These are phyloP conservation scores for Penicillium flavigenum DNA, from an alignment of 495 filamentous ascomycete genomes.

Conservation along the genomic window DNA sequence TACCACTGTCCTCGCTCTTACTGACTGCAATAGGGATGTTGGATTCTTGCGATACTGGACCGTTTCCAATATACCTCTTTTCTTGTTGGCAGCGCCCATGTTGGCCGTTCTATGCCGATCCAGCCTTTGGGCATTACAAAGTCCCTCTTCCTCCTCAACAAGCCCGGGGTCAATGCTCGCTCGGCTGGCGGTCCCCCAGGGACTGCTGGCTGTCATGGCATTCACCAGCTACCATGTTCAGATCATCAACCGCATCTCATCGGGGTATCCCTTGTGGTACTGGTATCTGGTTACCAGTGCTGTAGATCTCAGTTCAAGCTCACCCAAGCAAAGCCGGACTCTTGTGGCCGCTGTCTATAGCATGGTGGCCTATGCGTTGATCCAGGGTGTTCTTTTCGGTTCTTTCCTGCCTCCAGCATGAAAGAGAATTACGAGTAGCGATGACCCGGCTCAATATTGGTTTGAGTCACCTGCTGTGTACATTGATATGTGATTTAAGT, in stretches of 20 bases:
- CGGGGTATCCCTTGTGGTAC: constrained; percentile 88
- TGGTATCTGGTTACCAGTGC: constrained; percentile 63
- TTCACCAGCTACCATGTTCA: constrained; percentile 85
- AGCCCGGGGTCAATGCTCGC: constrained; percentile 50
- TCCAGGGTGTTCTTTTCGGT: constrained; percentile 82
- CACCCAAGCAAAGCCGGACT: constrained; percentile 21
- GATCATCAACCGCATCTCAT: constrained; percentile 85
- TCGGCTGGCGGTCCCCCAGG: constrained; percentile 64
- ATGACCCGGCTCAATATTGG: not conserved
- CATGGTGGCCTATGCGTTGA: constrained; percentile 76
- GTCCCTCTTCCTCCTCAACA: constrained; percentile 24
- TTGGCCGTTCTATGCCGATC: constrained; percentile 66
- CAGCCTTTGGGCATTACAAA: constrained; percentile 48
- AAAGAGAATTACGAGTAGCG: not conserved
- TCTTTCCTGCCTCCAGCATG: constrained; percentile 92
- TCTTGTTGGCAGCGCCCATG: constrained; percentile 79
- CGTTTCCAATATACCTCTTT: constrained; percentile 79
- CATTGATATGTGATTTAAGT: not conserved
- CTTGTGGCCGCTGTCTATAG: constrained; percentile 51
- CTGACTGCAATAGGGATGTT: constrained; percentile 60
- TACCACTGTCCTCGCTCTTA: not conserved
- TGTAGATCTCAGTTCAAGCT: constrained; percentile 23
- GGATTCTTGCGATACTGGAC: constrained; percentile 94
- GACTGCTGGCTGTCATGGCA: constrained; percentile 68
- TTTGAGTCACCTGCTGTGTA: not conserved